These are phyloP conservation scores for Cryphonectria radicalis DNA, from an alignment of 2,329 filamentous ascomycete species.

Conservation along the genomic window DNA sequence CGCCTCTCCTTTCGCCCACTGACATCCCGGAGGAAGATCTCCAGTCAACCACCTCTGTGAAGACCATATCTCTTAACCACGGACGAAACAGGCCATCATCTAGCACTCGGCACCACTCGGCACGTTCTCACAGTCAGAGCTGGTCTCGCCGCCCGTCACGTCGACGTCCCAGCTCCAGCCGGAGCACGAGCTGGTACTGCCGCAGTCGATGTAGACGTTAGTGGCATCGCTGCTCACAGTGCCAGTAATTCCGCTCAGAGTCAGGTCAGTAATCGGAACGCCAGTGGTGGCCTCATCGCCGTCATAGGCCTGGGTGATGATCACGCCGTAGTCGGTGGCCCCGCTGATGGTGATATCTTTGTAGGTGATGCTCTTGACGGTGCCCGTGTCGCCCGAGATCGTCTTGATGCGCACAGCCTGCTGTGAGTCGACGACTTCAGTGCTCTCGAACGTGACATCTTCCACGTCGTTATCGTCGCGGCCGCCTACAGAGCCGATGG, in stretches of 20 bases:
- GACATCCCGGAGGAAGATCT: too few relatives aligned
- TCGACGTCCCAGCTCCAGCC: constrained; percentile 13
- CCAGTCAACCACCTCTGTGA: too few relatives aligned
- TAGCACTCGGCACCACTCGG: constrained; percentile 13
- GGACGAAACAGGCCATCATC: not conserved
- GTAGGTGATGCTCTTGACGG: constrained; percentile 10
- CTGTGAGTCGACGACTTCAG: constrained; percentile 52
- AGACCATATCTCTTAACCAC: too few relatives aligned
- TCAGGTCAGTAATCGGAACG: constrained; percentile 26
- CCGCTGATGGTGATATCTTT: constrained; percentile 5
- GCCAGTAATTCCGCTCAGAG: constrained; percentile 17
- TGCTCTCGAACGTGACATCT: constrained; percentile 52
- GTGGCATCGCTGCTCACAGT: constrained; percentile 15
- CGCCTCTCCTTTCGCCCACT: too few relatives aligned
- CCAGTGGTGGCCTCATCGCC: constrained; percentile 23
- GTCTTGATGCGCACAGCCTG: constrained; percentile 46
- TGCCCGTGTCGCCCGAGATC: constrained; percentile 12
- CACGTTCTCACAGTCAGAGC: not conserved
- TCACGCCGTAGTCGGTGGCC: constrained; percentile 23
- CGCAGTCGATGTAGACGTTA: constrained; percentile 25
- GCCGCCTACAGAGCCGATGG: constrained; percentile 60
- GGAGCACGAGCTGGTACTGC: not conserved
- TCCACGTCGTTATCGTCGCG: constrained; percentile 57
- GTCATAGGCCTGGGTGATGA: constrained; percentile 30
- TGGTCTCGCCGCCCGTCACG: constrained; percentile 15